Conservation (phyloP, 371 early-diverging fungal species). For the Rhizomucor pusillus region DNA sequence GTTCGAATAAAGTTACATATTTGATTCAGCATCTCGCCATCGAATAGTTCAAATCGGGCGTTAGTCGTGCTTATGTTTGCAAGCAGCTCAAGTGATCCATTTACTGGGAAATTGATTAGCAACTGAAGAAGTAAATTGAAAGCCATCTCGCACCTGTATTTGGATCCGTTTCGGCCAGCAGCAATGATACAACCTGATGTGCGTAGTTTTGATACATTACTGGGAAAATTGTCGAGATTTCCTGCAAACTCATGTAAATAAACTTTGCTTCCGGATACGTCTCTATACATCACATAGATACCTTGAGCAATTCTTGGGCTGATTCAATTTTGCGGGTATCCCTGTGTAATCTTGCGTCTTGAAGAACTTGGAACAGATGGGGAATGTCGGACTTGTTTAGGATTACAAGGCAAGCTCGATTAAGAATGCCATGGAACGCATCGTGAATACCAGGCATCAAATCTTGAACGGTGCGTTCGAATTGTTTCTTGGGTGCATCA, state of each 20-base stretch:
- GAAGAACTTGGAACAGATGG: conserved; percentile 18
- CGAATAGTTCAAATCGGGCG: background rate
- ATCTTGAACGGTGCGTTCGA: conserved; percentile 61
- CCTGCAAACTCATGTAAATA: conserved; percentile 8
- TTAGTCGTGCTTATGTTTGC: conserved; percentile 4
- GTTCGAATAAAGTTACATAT: conserved; percentile 41
- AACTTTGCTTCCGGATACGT: no score
- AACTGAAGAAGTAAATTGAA: background rate
- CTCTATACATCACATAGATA: conserved; percentile 1
- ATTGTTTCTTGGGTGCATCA: conserved; percentile 51
- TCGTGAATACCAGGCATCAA: conserved; percentile 59
- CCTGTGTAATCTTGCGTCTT: background rate
- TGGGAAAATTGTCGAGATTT: conserved; percentile 16
- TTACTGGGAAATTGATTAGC: background rate
- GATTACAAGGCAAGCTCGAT: conserved; percentile 55
- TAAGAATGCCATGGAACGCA: conserved; percentile 67
- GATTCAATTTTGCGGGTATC: conserved; percentile 10
- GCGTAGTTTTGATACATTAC: conserved; percentile 13
- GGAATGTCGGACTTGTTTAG: conserved; percentile 32
- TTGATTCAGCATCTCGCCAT: conserved; percentile 28
- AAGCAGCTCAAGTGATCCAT: conserved; percentile 10
- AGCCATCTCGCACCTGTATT: conserved; percentile 1
- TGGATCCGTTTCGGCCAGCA: conserved; percentile 3
- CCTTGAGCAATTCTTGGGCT: conserved; percentile 27
- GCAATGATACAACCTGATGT: conserved; percentile 3